Evolutionary conservation across 1,284 basidiomycete genomes (phyloP), one percentile per base, ranked within the genome.

Genomic region (Microbotryum silenes-acaulis): DNA sequence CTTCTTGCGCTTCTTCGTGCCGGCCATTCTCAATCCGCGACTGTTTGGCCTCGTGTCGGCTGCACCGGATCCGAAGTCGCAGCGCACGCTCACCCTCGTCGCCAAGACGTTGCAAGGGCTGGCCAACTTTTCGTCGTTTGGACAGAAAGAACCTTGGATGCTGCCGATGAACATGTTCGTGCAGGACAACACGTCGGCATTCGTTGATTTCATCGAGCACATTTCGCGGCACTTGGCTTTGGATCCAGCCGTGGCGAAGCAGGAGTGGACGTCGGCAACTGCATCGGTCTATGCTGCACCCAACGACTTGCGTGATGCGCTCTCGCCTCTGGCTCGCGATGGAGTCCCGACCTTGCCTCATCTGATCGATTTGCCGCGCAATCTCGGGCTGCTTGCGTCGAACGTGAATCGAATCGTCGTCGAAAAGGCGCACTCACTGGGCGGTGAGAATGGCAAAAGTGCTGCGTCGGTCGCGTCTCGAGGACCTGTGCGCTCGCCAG

Each of bases 1-100:
- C 71, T 91, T 91, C 74, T 79, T 91, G 45, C 82, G 88, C 51
- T 89, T 91, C 74, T 85, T 91, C 63, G 70, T 71, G 25, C 72
- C 72, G 20, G 72, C 72, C 29, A 66, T 73, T 44, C 67, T 73
- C 54, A 71, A 72, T 31, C 72, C 72, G 3, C 63, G 63, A 20
- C 64, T 73, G 8, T 73, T 72, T 58, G 60, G 62, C 47, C 63
- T 73, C 59, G 62, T 69, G 14, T 51, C 59, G 20, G 37, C 47
- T 44, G 65, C 66, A 20, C 70, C 71, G 6, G 70, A 71, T 46
- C 49, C 61, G 0, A 65, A 63, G 18, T 61, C 63, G 18, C 71
- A 71, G 31, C 71, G 72, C 12, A 69, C 71, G 14, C 64, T 73
- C 33, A 71, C 70, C 12, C 62, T 73, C 47, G 61, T 73, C 42